Evolutionary conservation across 352 stramenopile species (phyloP).

Genomic region (Globisporangium sylvaticum): DNA sequence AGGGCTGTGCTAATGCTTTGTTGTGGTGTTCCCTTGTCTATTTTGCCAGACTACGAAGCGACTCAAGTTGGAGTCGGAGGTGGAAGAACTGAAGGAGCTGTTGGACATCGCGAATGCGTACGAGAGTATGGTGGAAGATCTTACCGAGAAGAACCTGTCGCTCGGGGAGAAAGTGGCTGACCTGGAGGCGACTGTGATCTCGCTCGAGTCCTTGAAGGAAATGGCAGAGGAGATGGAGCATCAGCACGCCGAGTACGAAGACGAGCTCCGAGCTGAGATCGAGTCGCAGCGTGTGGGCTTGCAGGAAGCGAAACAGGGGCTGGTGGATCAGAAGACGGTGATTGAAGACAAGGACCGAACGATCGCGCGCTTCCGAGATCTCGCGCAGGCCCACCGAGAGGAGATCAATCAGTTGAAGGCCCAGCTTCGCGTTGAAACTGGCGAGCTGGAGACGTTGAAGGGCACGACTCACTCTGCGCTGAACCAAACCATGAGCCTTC

Average conservation of each 20-base stretch:
- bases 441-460: slow-evolving; percentile 69
- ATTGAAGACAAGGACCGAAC: slow-evolving; percentile 80
- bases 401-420: slow-evolving; percentile 72
- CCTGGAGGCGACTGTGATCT: slow-evolving; percentile 62
- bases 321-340: slow-evolving; percentile 47
- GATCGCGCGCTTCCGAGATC: slow-evolving; percentile 76
- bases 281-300: slow-evolving; percentile 48
- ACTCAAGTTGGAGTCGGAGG: slow-evolving; percentile 48
- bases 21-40: background rate
- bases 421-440: slow-evolving; percentile 65
- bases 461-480: slow-evolving; percentile 67
- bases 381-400: slow-evolving; percentile 59
- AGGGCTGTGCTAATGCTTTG: background rate
- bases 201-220: slow-evolving; percentile 76
- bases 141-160: slow-evolving; percentile 86
- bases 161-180: slow-evolving; percentile 80
- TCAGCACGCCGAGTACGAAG: slow-evolving; percentile 80
- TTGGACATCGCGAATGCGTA: slow-evolving; percentile 85
- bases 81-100: slow-evolving; percentile 85
- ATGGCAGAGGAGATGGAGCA: slow-evolving; percentile 89
- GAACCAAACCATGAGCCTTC: slow-evolving; percentile 72
- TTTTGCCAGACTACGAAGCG: slow-evolving; percentile 45
- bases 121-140: slow-evolving; percentile 84
- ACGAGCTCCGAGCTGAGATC: slow-evolving; percentile 69
- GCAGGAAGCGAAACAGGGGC: slow-evolving; percentile 54